Evolutionary conservation across 306 rosid genomes (phyloP).

Genomic region (Dryas drummondii): DNA sequence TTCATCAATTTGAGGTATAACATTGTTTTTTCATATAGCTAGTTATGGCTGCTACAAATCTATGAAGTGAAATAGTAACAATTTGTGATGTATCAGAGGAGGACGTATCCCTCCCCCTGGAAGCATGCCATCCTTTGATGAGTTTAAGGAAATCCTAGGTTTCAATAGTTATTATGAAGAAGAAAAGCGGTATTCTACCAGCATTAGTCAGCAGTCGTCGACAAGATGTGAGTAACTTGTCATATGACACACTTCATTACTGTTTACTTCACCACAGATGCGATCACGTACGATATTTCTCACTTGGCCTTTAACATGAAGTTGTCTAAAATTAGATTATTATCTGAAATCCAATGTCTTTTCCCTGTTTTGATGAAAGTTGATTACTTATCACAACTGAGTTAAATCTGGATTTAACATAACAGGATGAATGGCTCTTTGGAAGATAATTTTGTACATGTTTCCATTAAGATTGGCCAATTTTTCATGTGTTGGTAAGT

Average conservation of each 20-base stretch:
- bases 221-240: conserved; percentile 51
- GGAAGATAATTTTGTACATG: background rate
- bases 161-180: conserved; percentile 87
- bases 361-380: background rate
- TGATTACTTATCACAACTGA: background rate
- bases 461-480: background rate
- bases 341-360: background rate
- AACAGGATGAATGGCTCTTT: background rate
- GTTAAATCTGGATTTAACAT: conserved; percentile 4
- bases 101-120: conserved; percentile 97
- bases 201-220: conserved; percentile 43
- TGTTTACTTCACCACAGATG: background rate
- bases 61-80: background rate
- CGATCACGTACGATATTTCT: background rate
- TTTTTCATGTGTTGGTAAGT: too few relatives aligned
- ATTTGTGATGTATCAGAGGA: conserved; percentile 51
- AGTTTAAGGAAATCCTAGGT: conserved; percentile 82
- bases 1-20: background rate
- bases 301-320: conserved; percentile 18
- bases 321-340: conserved; percentile 14
- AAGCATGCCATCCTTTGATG: conserved; percentile 91
- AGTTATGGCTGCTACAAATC: background rate
- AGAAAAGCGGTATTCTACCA: conserved; percentile 76
- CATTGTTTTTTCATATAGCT: too few relatives aligned
- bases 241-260: background rate